A percentile compares a stretch with the other conserved stretches of the same genome.
These are phyloP conservation scores for Clavispora fructus DNA, from an alignment of 805 yeast genomes.

Conservation along the genomic window DNA sequence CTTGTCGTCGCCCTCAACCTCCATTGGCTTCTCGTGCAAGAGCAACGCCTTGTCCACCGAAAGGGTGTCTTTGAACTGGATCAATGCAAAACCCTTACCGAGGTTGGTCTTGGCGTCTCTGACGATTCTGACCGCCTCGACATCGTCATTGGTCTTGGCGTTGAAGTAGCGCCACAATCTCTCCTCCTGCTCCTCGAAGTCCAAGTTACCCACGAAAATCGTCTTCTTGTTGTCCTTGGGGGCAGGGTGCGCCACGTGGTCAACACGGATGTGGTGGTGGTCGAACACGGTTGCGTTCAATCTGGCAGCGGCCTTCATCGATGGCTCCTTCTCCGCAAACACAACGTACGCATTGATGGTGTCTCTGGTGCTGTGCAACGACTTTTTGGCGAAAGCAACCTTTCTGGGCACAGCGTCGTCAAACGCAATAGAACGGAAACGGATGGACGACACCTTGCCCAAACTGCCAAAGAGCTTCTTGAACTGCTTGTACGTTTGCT, in stretches of 20 bases:
- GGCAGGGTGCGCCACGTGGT: conserved; percentile 88
- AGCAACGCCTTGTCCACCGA: conserved; percentile 78
- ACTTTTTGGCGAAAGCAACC: conserved; percentile 79
- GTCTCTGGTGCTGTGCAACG: conserved; percentile 70
- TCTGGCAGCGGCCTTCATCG: conserved; percentile 40
- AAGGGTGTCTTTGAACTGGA: conserved; percentile 73
- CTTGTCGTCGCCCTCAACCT: conserved; percentile 6
- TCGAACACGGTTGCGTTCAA: conserved; percentile 67
- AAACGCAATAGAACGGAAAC: conserved; percentile 91
- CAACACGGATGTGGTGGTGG: conserved; percentile 80
- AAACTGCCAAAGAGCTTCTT: conserved; percentile 51
- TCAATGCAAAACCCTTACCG: conserved; percentile 97
- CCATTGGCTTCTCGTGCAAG: conserved; percentile 61
- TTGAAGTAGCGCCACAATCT: conserved; percentile 78
- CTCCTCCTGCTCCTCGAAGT: conserved; percentile 91
- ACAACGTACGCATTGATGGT: conserved; percentile 88
- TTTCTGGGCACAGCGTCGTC: conserved; percentile 86
- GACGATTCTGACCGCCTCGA: conserved; percentile 84
- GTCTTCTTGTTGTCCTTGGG: conserved; percentile 79
- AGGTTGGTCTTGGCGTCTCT: conserved; percentile 91
- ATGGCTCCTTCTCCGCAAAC: conserved; percentile 49
- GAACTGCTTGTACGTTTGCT: conserved; percentile 55
- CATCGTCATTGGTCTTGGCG: conserved; percentile 39
- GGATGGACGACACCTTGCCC: conserved; percentile 63
- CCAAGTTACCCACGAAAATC: conserved; percentile 89